Conservation (phyloP, 768 basidiomycete genomes). For the Lyophyllum shimeji region DNA sequence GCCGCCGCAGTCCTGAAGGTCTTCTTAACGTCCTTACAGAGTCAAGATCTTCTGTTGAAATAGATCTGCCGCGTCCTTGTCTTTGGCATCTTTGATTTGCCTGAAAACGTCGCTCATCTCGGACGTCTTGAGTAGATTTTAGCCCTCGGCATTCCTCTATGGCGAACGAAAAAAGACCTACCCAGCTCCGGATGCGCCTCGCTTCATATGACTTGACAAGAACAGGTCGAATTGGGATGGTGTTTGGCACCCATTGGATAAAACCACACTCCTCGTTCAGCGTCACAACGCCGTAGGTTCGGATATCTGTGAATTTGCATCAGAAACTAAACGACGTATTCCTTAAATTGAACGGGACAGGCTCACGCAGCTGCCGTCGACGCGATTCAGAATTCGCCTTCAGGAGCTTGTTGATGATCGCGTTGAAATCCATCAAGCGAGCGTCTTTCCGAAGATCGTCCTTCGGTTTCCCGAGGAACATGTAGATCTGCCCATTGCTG, state of each 20-base stretch:
- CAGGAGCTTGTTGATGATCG: slow-evolving; percentile 94
- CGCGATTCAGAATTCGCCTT: slow-evolving; percentile 94
- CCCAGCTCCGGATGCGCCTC: slow-evolving; percentile 39
- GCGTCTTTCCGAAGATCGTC: slow-evolving; percentile 98
- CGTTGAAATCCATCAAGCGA: slow-evolving; percentile 95
- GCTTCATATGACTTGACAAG: slow-evolving; percentile 66
- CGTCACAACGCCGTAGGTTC: slow-evolving; percentile 98
- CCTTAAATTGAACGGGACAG: neutral
- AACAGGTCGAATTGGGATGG: slow-evolving; percentile 77
- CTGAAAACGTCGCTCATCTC: slow-evolving; percentile 49
- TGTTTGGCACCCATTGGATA: slow-evolving; percentile 98
- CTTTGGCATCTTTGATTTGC: slow-evolving; percentile 48
- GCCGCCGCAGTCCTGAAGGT: neutral
- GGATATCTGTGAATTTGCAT: slow-evolving; percentile 61
- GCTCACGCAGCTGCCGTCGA: slow-evolving; percentile 83
- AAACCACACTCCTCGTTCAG: slow-evolving; percentile 97
- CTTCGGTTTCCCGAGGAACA: slow-evolving; percentile 94
- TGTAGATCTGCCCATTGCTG: slow-evolving; percentile 80
- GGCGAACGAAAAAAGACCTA: slow-evolving; percentile 20
- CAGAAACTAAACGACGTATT: neutral
- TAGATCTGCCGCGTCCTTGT: slow-evolving; percentile 49
- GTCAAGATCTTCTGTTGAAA: slow-evolving; percentile 58
- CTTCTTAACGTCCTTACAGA: slow-evolving; percentile 37
- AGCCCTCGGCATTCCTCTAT: neutral
- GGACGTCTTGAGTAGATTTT: slow-evolving; percentile 29